Percentiles rank a stretch among this genome's conserved stretches.
Evolutionary conservation across 441 rosid species (phyloP).

Genomic region (Brassica balearica): DNA sequence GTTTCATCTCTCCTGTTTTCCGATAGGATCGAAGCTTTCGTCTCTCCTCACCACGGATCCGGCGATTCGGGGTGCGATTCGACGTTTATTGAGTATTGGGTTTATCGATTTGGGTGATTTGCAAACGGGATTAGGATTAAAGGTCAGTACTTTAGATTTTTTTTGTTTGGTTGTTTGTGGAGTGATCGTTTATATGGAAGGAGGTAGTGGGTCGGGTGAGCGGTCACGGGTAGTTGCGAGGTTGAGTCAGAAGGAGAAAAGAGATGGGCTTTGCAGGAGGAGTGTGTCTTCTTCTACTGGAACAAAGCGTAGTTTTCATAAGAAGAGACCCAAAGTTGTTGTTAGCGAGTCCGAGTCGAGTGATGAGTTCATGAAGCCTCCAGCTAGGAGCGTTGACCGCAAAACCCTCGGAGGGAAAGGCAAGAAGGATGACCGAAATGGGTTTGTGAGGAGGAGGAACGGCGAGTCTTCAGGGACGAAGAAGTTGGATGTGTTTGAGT

Average conservation of each 20-base stretch:
- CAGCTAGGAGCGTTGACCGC: conserved; percentile 52
- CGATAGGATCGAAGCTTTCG: conserved; percentile 24
- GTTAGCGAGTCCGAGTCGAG: conserved; percentile 77
- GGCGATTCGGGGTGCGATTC: conserved; percentile 46
- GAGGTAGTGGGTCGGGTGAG: conserved; percentile 71
- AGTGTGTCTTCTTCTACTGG: conserved; percentile 43
- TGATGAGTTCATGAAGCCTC: conserved; percentile 65
- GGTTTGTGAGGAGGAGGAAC: conserved; percentile 50
- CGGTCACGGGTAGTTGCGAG: conserved; percentile 57
- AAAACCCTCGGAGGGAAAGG: conserved; percentile 55
- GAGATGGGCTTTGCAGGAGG: conserved; percentile 50
- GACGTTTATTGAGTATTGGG: conserved; percentile 24
- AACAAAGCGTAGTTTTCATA: conserved; percentile 49
- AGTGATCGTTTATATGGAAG: conserved; percentile 59
- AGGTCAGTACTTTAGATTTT: conserved; percentile 18
- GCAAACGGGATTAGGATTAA: conserved; percentile 35
- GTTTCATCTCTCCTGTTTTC: conserved; percentile 1
- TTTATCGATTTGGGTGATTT: conserved; percentile 18
- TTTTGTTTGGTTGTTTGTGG: conserved; percentile 19
- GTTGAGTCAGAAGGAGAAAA: conserved; percentile 63
- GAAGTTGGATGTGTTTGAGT: conserved; percentile 78
- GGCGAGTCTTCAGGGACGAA: conserved; percentile 53
- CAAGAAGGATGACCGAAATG: conserved; percentile 57
- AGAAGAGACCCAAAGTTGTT: conserved; percentile 67
- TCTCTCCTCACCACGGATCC: conserved; percentile 56